A percentile compares a stretch with the other conserved stretches of the same genome.
phyloP scores from a whole-genome alignment of 345 rosid genomes.

The Eucalyptus pauciflora region DNA sequence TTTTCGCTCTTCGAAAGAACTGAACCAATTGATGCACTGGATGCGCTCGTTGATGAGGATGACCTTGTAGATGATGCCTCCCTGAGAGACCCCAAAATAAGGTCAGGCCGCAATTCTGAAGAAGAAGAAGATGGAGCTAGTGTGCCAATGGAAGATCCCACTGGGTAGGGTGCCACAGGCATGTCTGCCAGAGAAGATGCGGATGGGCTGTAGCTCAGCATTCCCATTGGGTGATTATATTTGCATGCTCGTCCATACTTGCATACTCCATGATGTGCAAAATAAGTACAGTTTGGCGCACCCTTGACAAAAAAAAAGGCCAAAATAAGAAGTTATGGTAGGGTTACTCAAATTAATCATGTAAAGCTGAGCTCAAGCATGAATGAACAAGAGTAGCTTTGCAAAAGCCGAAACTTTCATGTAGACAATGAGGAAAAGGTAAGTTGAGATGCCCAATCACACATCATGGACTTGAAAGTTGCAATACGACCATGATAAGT shows the following conservation, averaged over 20 bases:
- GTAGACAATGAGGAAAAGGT: background rate
- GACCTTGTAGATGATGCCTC: background rate
- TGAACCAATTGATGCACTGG: background rate
- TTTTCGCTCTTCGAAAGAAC: background rate
- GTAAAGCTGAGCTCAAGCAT: background rate
- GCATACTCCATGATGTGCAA: conserved; percentile 49
- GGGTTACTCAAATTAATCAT: background rate
- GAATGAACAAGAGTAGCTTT: background rate
- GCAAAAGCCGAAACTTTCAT: background rate
- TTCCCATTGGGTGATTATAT: conserved; percentile 68
- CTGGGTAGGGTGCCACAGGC: conserved; percentile 67
- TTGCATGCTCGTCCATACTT: conserved; percentile 70
- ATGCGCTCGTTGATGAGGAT: background rate
- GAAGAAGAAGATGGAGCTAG: conserved; percentile 71
- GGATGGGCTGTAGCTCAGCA: conserved; percentile 64
- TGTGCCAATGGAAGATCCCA: conserved; percentile 57
- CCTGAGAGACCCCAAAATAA: conserved; percentile 29
- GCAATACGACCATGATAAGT: background rate
- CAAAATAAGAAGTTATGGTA: background rate
- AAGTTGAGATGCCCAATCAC: background rate
- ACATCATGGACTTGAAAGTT: background rate
- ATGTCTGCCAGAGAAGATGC: conserved; percentile 79
- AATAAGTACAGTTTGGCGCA: conserved; percentile 49
- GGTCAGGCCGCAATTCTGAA: conserved; percentile 55
- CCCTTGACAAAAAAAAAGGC: conserved; percentile 21